Evolutionary conservation across 192 early-diverging fungal genomes (phyloP), one percentile per base, ranked within the genome.

Genomic region (Linnemannia hyalina): DNA sequence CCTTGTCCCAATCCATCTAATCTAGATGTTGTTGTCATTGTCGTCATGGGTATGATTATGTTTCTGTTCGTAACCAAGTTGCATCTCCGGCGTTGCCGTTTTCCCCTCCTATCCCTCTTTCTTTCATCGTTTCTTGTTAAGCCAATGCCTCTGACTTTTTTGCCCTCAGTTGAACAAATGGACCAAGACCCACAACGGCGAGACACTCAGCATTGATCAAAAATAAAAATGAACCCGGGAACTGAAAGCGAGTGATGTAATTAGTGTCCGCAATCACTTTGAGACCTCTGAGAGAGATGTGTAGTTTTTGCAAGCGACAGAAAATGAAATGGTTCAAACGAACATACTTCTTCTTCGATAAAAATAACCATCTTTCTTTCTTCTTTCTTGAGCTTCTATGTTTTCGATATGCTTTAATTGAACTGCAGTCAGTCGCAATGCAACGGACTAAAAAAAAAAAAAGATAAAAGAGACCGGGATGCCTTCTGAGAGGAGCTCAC

Each of bases 181-280:
- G 49, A 22, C 49, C 18, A 52, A 22, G 18, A 52, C 49, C 18
- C 49, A 18, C 49, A 52, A 52, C 16, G 49, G 15, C 47, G 16
- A 52, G 49, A 29, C n/a, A 60, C 26, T 7, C 22, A 60, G 13
- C n/a, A 65, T 52, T 15, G 60, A 65, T 10, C 26, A 65, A 65
- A 1, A 26, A 57, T 26, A 57, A n/a, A 13, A 26, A 13, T 32
- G 7, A 10, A 32, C 29, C 60, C 60, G 60, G 60, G 60, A 65
- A 65, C 60, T 32, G 60, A 65, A 65, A 52, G 49, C 4, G 49
- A 20, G 16, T 65, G 29, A 35, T 35, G 60, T 29, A 29, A 65
- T 65, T 65, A 65, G 60, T 65, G 60, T 65, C 60, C 60, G 60
- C 60, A 32, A 65, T 65, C 60, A 65, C 26, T 65, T 32, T 65